These are phyloP conservation scores for Extremus antarcticus DNA, from an alignment of 495 filamentous ascomycete species.

Conservation along the genomic window DNA sequence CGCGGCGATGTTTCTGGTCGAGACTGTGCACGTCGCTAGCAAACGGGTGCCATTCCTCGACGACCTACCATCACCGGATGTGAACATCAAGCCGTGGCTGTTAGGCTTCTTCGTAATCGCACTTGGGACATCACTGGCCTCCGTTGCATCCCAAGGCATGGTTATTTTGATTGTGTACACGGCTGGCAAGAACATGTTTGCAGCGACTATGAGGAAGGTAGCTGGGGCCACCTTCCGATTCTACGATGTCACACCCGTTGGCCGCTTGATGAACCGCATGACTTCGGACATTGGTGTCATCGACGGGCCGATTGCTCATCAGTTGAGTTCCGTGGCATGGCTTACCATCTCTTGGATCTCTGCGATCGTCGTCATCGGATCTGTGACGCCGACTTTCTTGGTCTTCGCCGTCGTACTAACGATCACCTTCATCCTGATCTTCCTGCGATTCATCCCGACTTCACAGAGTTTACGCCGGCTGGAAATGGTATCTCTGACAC, in stretches of 20 bases:
- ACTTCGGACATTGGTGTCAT: slow-evolving; percentile 76
- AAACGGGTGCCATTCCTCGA: slow-evolving; percentile 36
- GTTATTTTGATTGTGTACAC: slow-evolving; percentile 63
- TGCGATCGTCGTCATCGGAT: slow-evolving; percentile 61
- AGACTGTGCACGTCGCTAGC: slow-evolving; percentile 23
- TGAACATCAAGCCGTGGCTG: slow-evolving; percentile 64
- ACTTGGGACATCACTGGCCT: slow-evolving; percentile 43
- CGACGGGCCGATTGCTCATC: slow-evolving; percentile 63
- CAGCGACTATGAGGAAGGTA: slow-evolving; percentile 54
- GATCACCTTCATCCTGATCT: slow-evolving; percentile 52
- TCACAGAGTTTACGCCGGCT: slow-evolving; percentile 72
- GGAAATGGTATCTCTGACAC: slow-evolving; percentile 74
- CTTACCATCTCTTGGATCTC: slow-evolving; percentile 56
- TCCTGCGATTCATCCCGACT: slow-evolving; percentile 63
- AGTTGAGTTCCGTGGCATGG: slow-evolving; percentile 56
- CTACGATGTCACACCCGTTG: slow-evolving; percentile 76
- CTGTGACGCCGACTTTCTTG: slow-evolving; percentile 64
- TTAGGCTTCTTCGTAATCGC: slow-evolving; percentile 53
- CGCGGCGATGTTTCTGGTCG: background rate
- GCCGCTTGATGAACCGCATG: slow-evolving; percentile 75
- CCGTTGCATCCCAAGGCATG: slow-evolving; percentile 44
- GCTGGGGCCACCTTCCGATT: slow-evolving; percentile 73
- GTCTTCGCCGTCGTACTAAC: slow-evolving; percentile 55
- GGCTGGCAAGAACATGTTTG: slow-evolving; percentile 62
- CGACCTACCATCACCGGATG: slow-evolving; percentile 51